Percentiles rank a stretch among this genome's conserved stretches.
Conservation (phyloP, 306 rosid genomes). For the Glycine soja region DNA sequence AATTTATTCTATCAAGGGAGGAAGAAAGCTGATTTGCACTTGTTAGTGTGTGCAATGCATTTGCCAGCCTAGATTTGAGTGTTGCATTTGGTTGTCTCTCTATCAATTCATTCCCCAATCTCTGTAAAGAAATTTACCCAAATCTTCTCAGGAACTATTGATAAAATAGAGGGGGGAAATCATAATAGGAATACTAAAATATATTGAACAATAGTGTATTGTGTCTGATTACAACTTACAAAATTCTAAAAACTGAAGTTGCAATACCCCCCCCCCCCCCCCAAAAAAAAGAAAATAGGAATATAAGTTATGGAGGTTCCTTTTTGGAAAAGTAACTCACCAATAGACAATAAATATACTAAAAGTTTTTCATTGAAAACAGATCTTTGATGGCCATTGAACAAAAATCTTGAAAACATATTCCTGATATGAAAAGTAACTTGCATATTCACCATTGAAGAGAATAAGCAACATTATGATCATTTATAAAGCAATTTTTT, state of each 20-base stretch:
- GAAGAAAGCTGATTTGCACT: conserved; percentile 83
- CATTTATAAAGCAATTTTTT: background rate
- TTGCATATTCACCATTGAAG: conserved; percentile 3
- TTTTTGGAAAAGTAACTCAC: background rate
- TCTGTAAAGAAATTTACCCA: conserved; percentile 56
- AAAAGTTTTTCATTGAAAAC: conserved; percentile 8
- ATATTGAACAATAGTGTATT: background rate
- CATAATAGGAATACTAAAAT: too few relatives aligned
- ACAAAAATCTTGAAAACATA: conserved; percentile 7
- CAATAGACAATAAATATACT: background rate
- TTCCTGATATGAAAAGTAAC: conserved; percentile 15
- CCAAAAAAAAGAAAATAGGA: background rate
- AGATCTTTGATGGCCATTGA: conserved; percentile 5
- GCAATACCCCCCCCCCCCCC: too few relatives aligned
- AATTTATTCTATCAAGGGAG: conserved; percentile 81
- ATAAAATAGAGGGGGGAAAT: background rate
- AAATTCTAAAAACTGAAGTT: background rate
- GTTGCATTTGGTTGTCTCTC: conserved; percentile 73
- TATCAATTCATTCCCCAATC: conserved; percentile 77
- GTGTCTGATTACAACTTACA: background rate
- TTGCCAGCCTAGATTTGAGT: conserved; percentile 71
- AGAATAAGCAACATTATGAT: background rate
- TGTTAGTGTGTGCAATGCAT: conserved; percentile 79
- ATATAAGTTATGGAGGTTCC: conserved; percentile 1
- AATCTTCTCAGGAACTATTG: conserved; percentile 35